These are phyloP conservation scores for Quercus phellos DNA, from an alignment of 331 rosid genomes.

Conservation along the genomic window DNA sequence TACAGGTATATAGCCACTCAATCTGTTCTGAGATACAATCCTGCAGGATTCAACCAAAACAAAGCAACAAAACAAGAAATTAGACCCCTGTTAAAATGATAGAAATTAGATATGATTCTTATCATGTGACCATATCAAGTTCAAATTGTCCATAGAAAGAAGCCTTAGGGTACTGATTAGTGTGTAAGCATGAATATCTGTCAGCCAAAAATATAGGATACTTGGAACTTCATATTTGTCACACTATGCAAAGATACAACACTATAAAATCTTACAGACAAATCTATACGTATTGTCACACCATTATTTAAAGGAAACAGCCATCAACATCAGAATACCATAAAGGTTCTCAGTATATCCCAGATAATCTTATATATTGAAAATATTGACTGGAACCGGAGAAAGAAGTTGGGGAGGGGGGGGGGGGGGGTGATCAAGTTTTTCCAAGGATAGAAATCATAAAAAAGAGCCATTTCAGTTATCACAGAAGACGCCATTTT, in stretches of 20 bases:
- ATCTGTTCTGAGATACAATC: slow-evolving; percentile 56
- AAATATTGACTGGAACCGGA: not conserved
- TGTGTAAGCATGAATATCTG: not conserved
- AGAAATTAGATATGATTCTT: not conserved
- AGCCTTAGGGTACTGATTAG: too few species aligned
- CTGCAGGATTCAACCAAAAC: slow-evolving; percentile 38
- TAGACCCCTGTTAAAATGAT: slow-evolving; percentile 10
- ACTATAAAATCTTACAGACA: not conserved
- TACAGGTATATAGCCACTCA: slow-evolving; percentile 68
- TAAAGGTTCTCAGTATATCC: not conserved
- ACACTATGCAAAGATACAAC: not conserved
- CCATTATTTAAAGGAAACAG: not conserved
- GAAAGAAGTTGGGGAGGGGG: not conserved
- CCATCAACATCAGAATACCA: not conserved
- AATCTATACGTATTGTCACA: not conserved
- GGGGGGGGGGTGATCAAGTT: too few species aligned
- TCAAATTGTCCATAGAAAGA: too few species aligned
- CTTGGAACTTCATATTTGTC: not conserved
- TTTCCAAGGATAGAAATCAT: not conserved
- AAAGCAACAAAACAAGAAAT: not conserved
- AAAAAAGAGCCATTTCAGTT: not conserved
- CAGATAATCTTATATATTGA: not conserved
- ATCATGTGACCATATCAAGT: too few species aligned
- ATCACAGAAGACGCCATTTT: not conserved
- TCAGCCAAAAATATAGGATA: not conserved